These are phyloP conservation scores for Ustilago lituana DNA, from an alignment of 1,284 basidiomycete species.

Conservation along the genomic window DNA sequence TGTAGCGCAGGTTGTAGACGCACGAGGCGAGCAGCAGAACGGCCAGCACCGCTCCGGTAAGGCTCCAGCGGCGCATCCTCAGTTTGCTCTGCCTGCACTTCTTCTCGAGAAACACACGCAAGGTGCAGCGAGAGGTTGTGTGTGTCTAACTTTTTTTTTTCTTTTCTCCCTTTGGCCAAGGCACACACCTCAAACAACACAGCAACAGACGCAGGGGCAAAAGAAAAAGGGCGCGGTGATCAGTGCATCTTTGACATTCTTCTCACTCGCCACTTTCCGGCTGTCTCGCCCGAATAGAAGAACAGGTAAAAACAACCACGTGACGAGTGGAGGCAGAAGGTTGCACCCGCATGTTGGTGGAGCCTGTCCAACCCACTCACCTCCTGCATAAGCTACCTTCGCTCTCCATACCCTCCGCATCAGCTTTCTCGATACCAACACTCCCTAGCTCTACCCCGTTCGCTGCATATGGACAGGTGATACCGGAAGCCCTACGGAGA, in stretches of 20 bases:
- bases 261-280: constrained; percentile 6
- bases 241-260: constrained; percentile 30
- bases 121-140: background rate
- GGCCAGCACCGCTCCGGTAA: constrained; percentile 16
- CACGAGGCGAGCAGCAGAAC: constrained; percentile 20
- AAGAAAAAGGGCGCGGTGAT: constrained; percentile 6
- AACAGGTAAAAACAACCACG: background rate
- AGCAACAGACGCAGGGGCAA: background rate
- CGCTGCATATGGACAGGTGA: too few species aligned
- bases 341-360: too few species aligned
- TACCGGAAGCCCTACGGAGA: too few species aligned
- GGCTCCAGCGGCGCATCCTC: constrained; percentile 14
- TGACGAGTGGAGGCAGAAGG: constrained; percentile 31
- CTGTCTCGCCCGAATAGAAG: constrained; percentile 12
- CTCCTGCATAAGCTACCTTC: too few species aligned
- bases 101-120: background rate
- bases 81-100: too few species aligned
- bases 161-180: too few species aligned
- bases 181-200: background rate
- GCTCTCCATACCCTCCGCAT: too few species aligned
- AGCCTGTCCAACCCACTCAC: too few species aligned
- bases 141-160: too few species aligned
- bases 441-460: too few species aligned
- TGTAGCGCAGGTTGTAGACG: constrained; percentile 6
- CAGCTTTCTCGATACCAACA: too few species aligned